Evolutionary conservation across 371 early-diverging fungal species (phyloP), one percentile per base, ranked within the genome.

Genomic region (Batkoa obscura): DNA sequence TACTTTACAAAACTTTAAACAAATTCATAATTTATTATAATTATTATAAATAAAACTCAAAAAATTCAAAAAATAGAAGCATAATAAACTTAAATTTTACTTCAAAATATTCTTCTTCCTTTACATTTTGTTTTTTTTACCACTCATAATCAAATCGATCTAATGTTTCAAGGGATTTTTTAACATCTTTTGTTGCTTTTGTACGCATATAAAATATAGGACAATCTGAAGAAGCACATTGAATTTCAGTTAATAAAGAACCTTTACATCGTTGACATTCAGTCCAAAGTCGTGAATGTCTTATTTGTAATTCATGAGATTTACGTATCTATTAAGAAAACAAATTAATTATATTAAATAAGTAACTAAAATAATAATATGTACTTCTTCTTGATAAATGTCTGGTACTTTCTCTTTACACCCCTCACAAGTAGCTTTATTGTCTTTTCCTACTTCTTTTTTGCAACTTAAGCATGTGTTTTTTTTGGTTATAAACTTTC

Each of bases 181-280:
- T 72, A 62, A 93, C 73, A 62, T 99, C 99, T 66, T 95, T 98
- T 59, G 90, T 94, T 2, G 85, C 91, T 69, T 97, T 97, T 63
- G 88, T 96, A 61, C 99, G 82, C 94, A 97, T 98, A 68, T 98
- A 99, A 64, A 97, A 99, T 48, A 99, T 98, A 2, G 98, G 94
- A 67, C 99, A 96, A 69, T 99, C 99, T 68, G 85, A 86, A 64
- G 90, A 91, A 3, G 89, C 85, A 73, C 99, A 99, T 55, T 99
- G 73, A 4, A 99, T 95, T 57, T 98, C 97, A 62, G 90, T 92
- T 67, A 94, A 90, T 52, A 98, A 64, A 57, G 88, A 85, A 34
- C 98, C 95, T 69, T 97, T 97, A 68, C 99, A 99, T 38, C 98
- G 78, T 67, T 99, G 99, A 63, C 99, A 99, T 67, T 99, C 97